These are phyloP conservation scores for Ascochyta pisi DNA, from an alignment of 2,329 filamentous ascomycete species.

Conservation along the genomic window DNA sequence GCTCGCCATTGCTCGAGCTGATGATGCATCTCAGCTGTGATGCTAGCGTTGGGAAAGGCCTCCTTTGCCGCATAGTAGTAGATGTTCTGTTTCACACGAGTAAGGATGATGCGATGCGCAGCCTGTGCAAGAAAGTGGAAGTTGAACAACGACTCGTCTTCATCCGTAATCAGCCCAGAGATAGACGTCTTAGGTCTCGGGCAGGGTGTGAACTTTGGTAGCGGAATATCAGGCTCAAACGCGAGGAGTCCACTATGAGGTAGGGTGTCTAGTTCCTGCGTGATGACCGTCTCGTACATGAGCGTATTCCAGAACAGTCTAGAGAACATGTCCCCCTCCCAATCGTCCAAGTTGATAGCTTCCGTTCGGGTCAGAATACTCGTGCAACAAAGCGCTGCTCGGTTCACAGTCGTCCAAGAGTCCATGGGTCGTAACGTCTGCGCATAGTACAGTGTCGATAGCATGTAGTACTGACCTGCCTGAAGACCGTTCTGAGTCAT, in stretches of 20 bases:
- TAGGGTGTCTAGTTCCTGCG: slow-evolving; percentile 60
- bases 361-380: slow-evolving; percentile 55
- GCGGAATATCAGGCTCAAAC: slow-evolving; percentile 60
- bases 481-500: slow-evolving; percentile 58
- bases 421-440: slow-evolving; percentile 62
- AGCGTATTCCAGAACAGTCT: slow-evolving; percentile 63
- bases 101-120: slow-evolving; percentile 63
- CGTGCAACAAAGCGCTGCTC: slow-evolving; percentile 59
- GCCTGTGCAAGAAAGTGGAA: slow-evolving; percentile 65
- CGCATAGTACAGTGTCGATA: slow-evolving; percentile 60
- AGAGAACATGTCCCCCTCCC: slow-evolving; percentile 64
- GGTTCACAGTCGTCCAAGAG: slow-evolving; percentile 61
- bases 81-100: slow-evolving; percentile 59
- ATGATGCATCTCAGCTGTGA: slow-evolving; percentile 61
- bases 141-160: slow-evolving; percentile 63
- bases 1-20: slow-evolving; percentile 63
- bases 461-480: slow-evolving; percentile 60
- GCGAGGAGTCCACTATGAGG: slow-evolving; percentile 59
- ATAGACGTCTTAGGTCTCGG: slow-evolving; percentile 47
- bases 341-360: slow-evolving; percentile 55
- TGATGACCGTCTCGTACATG: slow-evolving; percentile 63
- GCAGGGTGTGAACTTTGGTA: slow-evolving; percentile 61
- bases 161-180: slow-evolving; percentile 47
- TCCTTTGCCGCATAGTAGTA: slow-evolving; percentile 57
- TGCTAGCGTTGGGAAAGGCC: slow-evolving; percentile 52